These are phyloP conservation scores for Sisymbrium altissimum DNA, from an alignment of 345 rosid genomes.

Conservation along the genomic window DNA sequence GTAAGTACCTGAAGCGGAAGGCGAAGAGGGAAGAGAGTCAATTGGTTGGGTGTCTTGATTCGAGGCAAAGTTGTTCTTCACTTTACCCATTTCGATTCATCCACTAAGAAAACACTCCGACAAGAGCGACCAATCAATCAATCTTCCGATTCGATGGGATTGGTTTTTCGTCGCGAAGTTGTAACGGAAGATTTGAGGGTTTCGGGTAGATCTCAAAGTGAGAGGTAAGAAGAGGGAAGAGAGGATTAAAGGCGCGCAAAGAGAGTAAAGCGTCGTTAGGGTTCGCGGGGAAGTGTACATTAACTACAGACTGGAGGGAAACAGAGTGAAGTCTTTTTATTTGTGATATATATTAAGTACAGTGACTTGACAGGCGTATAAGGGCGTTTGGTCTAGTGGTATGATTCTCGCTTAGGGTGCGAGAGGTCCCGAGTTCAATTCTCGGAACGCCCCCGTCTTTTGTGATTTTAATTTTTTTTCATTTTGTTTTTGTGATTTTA, in stretches of 20 bases:
- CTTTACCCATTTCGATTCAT: constrained; percentile 35
- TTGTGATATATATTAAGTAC: too few relatives aligned
- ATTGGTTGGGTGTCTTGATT: constrained; percentile 37
- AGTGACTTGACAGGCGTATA: too few relatives aligned
- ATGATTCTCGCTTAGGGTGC: constrained; percentile 93
- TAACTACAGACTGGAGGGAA: constrained; percentile 18
- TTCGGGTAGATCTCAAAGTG: not conserved
- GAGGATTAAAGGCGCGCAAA: constrained; percentile 23
- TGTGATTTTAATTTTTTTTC: too few relatives aligned
- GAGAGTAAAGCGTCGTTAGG: constrained; percentile 27
- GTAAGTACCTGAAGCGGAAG: constrained; percentile 34
- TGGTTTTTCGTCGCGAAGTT: not conserved
- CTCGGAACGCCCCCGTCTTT: constrained; percentile 50
- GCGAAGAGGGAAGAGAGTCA: constrained; percentile 27
- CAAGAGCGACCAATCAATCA: not conserved
- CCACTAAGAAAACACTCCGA: not conserved
- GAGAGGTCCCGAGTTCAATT: constrained; percentile 85
- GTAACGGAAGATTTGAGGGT: not conserved
- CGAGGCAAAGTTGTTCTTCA: not conserved
- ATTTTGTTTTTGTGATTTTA: too few relatives aligned
- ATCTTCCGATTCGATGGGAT: not conserved
- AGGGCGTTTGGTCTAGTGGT: constrained; percentile 70
- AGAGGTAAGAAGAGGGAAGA: not conserved
- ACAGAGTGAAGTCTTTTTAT: too few relatives aligned
- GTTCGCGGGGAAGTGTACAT: constrained; percentile 11